phyloP scores from a whole-genome alignment of 2,329 filamentous ascomycete species.

The Aspergillus phoenicis region DNA sequence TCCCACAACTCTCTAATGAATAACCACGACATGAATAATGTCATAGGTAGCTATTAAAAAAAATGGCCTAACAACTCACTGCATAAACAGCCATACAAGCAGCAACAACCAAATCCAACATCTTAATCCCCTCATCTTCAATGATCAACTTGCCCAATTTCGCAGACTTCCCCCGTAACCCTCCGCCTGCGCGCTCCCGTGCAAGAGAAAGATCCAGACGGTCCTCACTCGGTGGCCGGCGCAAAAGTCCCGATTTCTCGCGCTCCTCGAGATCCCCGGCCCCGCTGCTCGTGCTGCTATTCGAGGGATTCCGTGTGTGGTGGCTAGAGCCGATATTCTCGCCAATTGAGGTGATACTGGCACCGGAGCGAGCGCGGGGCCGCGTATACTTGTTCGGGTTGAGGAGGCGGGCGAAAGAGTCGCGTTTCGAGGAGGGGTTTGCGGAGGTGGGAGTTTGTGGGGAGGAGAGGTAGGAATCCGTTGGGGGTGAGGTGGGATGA shows the following conservation, averaged over 20 bases:
- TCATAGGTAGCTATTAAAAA: not conserved
- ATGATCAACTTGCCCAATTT: constrained; percentile 94
- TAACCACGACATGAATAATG: too few relatives aligned
- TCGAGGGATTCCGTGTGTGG: constrained; percentile 34
- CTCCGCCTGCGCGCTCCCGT: constrained; percentile 81
- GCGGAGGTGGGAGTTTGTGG: constrained; percentile 1
- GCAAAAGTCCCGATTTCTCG: constrained; percentile 26
- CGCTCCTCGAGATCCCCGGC: constrained; percentile 22
- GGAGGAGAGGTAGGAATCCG: constrained; percentile 4
- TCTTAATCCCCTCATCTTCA: constrained; percentile 86
- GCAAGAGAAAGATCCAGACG: constrained; percentile 74
- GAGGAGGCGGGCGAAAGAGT: constrained; percentile 34
- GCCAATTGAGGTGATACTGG: constrained; percentile 24
- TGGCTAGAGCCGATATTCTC: constrained; percentile 11
- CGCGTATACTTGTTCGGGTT: constrained; percentile 33
- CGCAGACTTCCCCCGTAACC: constrained; percentile 79
- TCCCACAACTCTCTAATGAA: too few relatives aligned
- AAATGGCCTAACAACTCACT: not conserved
- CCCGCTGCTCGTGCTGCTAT: constrained; percentile 33
- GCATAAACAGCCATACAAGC: constrained; percentile 79
- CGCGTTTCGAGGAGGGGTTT: constrained; percentile 29
- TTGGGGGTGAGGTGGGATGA: constrained; percentile 6
- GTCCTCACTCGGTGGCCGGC: constrained; percentile 37
- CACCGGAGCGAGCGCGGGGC: constrained; percentile 31
- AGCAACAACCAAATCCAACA: constrained; percentile 90